Evolutionary conservation across 495 filamentous ascomycete species (phyloP), one percentile per base, ranked within the genome.

Genomic region (Peziza echinospora): DNA sequence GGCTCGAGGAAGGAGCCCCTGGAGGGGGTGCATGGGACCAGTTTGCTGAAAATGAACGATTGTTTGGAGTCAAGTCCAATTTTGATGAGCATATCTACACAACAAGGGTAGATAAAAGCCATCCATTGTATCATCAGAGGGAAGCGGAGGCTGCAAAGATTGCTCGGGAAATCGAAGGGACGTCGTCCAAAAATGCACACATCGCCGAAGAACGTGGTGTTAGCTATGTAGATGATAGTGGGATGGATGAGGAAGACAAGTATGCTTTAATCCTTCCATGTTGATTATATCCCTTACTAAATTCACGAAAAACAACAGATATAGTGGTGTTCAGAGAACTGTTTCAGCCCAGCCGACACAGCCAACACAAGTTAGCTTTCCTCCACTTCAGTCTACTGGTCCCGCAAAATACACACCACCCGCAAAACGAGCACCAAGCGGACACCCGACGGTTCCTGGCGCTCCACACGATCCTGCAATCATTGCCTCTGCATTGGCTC

Each of bases 1-100:
- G 85, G 52, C 56, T 59, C 23, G 56, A 59, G 26, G 56, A 59
- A 28, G 60, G 80, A 51, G 47, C 56, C 6, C 48, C 53, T 1
- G 53, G 59, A 17, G 60, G 62, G 5, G 72, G 68, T 44, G 45
- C 55, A 17, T 99, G 89, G 89, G 84, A 99, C 60, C 89, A 99
- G 59, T 99, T 99, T 54, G 80, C 82, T 56, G 75, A 69, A 37
- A 96, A 97, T 53, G 79, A 91, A 60, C 71, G 75, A 26, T 75
- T 82, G 3, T 96, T 92, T 58, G 89, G 89, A 7, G 62, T 87
- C 26, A 82, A 73, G 63, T 84, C 75, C 16, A 80, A 80, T 52
- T 96, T 93, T 59, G 78, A 94, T 53, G 91, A 96, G 61, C 83
- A 78, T 54, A 75, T 87, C 41, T 99, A 99, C 59, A 99, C 91